These are phyloP conservation scores for Eremothecium cymbalariae DNA, from an alignment of 1,139 yeast species.

Conservation along the genomic window DNA sequence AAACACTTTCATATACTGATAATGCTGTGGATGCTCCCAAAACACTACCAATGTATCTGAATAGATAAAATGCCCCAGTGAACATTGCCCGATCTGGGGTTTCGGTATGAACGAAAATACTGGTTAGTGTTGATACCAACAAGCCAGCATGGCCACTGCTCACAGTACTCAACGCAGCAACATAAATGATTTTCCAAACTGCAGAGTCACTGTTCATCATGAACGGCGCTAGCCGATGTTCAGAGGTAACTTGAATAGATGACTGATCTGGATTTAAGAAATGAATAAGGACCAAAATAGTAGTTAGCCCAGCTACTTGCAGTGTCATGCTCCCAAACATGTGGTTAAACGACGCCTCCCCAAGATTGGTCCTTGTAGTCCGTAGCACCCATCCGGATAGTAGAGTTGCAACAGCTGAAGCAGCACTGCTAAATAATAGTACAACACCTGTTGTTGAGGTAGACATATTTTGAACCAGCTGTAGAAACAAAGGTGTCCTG, in stretches of 20 bases:
- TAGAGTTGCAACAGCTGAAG: slow-evolving; percentile 52
- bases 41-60: slow-evolving; percentile 43
- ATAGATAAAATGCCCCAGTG: slow-evolving; percentile 38
- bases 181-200: slow-evolving; percentile 24
- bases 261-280: too few species aligned
- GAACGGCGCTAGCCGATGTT: too few species aligned
- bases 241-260: too few species aligned
- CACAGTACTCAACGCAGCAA: slow-evolving; percentile 17
- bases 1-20: slow-evolving; percentile 32
- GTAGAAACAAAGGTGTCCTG: slow-evolving; percentile 47
- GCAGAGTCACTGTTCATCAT: not conserved
- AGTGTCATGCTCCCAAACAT: too few species aligned
- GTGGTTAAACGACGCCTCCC: too few species aligned
- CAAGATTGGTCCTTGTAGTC: slow-evolving; percentile 23
- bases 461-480: slow-evolving; percentile 42
- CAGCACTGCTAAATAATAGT: slow-evolving; percentile 40
- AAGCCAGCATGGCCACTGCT: slow-evolving; percentile 28
- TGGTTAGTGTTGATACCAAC: slow-evolving; percentile 29
- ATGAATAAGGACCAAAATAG: too few species aligned
- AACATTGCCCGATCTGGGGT: slow-evolving; percentile 31
- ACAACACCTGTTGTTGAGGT: slow-evolving; percentile 47
- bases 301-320: too few species aligned
- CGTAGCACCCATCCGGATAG: slow-evolving; percentile 44
- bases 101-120: slow-evolving; percentile 30
- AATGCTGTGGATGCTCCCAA: slow-evolving; percentile 41